phyloP scores from a whole-genome alignment of 78 protist genomes.

The Dictyostelium purpureum region DNA sequence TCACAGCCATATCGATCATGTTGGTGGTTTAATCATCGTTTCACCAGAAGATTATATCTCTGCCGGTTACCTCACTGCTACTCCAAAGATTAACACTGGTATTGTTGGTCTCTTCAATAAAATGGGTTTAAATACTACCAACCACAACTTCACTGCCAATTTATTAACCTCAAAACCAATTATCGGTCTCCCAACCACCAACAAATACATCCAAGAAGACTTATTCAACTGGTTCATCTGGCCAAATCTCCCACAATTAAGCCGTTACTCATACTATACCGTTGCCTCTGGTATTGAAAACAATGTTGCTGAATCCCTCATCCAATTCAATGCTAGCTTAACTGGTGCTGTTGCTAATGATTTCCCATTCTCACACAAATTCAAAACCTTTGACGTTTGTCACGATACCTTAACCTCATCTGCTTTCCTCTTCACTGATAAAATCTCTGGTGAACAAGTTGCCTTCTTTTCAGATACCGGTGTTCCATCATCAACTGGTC shows the following conservation, averaged over 20 bases:
- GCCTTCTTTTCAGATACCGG: constrained; percentile 60
- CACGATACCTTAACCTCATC: constrained; percentile 20
- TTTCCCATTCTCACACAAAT: neutral
- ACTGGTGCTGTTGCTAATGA: neutral
- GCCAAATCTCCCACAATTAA: neutral
- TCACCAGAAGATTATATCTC: constrained; percentile 23
- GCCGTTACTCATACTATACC: neutral
- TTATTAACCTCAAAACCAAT: neutral
- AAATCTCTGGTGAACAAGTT: constrained; percentile 19
- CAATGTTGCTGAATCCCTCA: neutral
- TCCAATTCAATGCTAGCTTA: neutral
- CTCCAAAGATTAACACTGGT: neutral
- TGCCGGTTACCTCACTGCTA: neutral
- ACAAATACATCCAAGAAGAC: neutral
- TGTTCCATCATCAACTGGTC: neutral
- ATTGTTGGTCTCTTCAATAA: neutral
- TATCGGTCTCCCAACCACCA: neutral
- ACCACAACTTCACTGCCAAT: neutral
- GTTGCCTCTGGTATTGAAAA: neutral
- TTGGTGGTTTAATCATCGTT: constrained; percentile 26
- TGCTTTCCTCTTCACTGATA: constrained; percentile 24
- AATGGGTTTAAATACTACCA: neutral
- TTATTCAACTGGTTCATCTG: neutral
- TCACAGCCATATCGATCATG: constrained; percentile 61
- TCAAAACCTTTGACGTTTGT: constrained; percentile 6